phyloP scores from a whole-genome alignment of 1,284 basidiomycete species.

The Pisolithus thermaeus region DNA sequence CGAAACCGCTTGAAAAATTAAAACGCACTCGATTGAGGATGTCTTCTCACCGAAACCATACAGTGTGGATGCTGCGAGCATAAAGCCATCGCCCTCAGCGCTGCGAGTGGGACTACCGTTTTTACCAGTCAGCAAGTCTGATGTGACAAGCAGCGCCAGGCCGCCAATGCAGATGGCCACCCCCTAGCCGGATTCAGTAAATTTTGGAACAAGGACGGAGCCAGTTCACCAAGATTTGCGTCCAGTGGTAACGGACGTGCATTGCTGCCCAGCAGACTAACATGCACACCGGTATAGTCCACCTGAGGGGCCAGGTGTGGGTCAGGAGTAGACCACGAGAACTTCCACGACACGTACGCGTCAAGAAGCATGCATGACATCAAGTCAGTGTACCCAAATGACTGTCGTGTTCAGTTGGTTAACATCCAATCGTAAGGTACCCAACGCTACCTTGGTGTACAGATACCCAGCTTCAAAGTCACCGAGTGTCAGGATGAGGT shows the following conservation, averaged over 20 bases:
- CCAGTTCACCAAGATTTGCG: conserved; percentile 54
- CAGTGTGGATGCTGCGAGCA: conserved; percentile 72
- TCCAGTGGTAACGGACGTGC: conserved; percentile 69
- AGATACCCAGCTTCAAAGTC: conserved; percentile 78
- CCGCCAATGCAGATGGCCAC: conserved; percentile 65
- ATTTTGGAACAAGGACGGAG: not conserved
- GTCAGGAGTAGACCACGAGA: not conserved
- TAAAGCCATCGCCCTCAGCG: conserved; percentile 72
- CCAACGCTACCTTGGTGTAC: conserved; percentile 51
- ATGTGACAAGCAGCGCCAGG: conserved; percentile 64
- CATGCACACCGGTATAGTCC: conserved; percentile 77
- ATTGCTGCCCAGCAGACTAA: conserved; percentile 72
- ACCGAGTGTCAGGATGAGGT: conserved; percentile 67
- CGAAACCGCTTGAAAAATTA: not conserved
- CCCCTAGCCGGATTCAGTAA: conserved; percentile 37
- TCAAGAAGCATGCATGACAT: conserved; percentile 79
- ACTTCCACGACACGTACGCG: conserved; percentile 39
- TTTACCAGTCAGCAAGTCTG: conserved; percentile 60
- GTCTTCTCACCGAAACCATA: conserved; percentile 65
- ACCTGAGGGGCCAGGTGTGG: conserved; percentile 33
- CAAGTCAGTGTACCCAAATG: conserved; percentile 75
- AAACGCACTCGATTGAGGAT: not conserved
- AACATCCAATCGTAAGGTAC: not conserved
- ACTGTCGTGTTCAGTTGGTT: conserved; percentile 29
- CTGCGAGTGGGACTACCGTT: conserved; percentile 52